Base-by-base conservation (phyloP, 225 moss, liverwort and hornwort species). In the Sphagnum tenellum region DNA sequence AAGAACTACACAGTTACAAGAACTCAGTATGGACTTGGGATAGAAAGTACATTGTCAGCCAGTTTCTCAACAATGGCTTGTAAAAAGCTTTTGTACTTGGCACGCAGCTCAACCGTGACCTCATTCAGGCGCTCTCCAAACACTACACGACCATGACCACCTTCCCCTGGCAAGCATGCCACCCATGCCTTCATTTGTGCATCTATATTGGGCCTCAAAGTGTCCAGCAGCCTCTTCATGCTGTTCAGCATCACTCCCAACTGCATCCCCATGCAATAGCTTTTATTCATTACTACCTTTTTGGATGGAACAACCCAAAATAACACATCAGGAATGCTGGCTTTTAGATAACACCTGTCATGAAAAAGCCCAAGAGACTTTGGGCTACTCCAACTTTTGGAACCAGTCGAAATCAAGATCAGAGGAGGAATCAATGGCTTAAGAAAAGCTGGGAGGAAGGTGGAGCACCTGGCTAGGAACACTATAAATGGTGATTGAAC, bases 61-160 rank as follows among this genome's bases (percentile, higher is more conserved):
- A 96, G 73, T 76, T 96, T 96, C 77, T 96, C 96, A 68, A 96
- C 96, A 52, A 96, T 92, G 7, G 96, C 92, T 76, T 88, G 92
- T 10, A 96, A 77, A 49, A 88, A 96, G 61, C 74, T 90, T 67
- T 92, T 96, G 64, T 96, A 96, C 71, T 96, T 96, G 58, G 96
- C 96, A 29, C 96, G 82, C 51, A 89, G 84, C 77, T 96, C 96
- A 69, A 96, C 88, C 46, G 96, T 96, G 61, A 96, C 96, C 74
- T 96, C 96, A 47, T 96, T 92, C 45, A 96, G 73, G 29, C 87
- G 86, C 74, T 96, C 96, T 67, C 96, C 96, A 70, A 90, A 96
- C 12, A 81, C 76, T 49, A 75, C 70, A 57, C 86, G 88, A 47
- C 86, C 85, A 58, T 64, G 57, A 12, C 83, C 84, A 50, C 86